Percentiles rank a stretch among this genome's conserved stretches.
Evolutionary conservation across 768 basidiomycete genomes (phyloP).

Genomic region (Tephrocybe sp.): DNA sequence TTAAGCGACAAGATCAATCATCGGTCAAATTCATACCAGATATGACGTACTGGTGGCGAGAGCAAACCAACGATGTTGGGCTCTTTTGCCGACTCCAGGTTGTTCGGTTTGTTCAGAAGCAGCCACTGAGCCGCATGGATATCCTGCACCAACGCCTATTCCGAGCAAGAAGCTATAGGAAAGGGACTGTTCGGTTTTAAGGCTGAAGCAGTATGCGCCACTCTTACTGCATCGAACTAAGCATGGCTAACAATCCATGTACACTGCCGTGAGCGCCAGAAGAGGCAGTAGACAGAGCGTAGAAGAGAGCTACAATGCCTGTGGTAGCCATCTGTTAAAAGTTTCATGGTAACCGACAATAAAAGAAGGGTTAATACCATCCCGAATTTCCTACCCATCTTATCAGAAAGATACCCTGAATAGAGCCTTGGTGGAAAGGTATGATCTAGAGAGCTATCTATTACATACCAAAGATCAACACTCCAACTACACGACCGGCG

Average conservation of each 20-base stretch:
- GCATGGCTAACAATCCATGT: slow-evolving; percentile 69
- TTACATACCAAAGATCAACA: slow-evolving; percentile 64
- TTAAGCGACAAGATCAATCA: too few species aligned
- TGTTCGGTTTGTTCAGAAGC: slow-evolving; percentile 90
- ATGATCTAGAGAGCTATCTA: background rate
- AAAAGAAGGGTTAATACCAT: slow-evolving; percentile 48
- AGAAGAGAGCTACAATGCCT: slow-evolving; percentile 82
- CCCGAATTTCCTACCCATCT: slow-evolving; percentile 82
- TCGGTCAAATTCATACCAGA: slow-evolving; percentile 52
- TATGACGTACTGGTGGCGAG: slow-evolving; percentile 76
- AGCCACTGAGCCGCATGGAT: slow-evolving; percentile 87
- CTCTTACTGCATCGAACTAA: slow-evolving; percentile 70
- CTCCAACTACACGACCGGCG: slow-evolving; percentile 82
- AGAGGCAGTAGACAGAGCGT: slow-evolving; percentile 80
- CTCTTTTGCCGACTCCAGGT: slow-evolving; percentile 67
- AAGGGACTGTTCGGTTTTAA: too few species aligned
- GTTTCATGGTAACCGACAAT: slow-evolving; percentile 3
- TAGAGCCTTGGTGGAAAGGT: background rate
- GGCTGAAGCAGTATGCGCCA: too few species aligned
- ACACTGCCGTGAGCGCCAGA: slow-evolving; percentile 71
- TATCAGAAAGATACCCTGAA: slow-evolving; percentile 72
- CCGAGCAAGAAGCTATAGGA: slow-evolving; percentile 90
- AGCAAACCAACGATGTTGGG: slow-evolving; percentile 84
- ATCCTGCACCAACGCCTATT: slow-evolving; percentile 85
- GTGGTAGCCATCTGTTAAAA: slow-evolving; percentile 68